Conservation (phyloP, 208 protist species). For the Porcisia hertigi region DNA sequence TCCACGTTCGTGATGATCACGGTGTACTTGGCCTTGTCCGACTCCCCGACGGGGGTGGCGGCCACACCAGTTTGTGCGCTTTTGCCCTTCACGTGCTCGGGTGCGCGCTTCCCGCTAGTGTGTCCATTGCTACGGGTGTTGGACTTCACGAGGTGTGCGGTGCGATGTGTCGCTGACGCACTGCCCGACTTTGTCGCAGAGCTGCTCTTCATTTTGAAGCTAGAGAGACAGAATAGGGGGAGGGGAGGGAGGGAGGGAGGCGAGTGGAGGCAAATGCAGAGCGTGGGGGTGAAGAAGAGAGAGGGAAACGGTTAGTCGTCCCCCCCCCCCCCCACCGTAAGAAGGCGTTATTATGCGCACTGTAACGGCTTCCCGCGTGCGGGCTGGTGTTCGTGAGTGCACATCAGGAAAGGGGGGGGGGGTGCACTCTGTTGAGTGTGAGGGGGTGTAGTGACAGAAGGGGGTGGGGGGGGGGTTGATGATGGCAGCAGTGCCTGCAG, state of each 20-base stretch:
- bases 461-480: background rate
- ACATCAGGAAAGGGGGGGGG: too few species aligned
- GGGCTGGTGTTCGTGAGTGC: background rate
- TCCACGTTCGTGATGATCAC: slow-evolving; percentile 88
- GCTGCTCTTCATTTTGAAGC: background rate
- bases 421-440: background rate
- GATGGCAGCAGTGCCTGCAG: background rate
- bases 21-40: slow-evolving; percentile 48
- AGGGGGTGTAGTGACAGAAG: background rate
- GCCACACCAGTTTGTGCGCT: background rate
- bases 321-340: background rate
- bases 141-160: background rate
- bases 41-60: background rate
- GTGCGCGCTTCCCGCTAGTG: background rate
- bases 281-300: too few species aligned
- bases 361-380: background rate
- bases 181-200: background rate
- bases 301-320: too few species aligned
- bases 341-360: background rate
- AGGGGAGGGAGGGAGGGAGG: background rate
- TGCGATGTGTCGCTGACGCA: background rate
- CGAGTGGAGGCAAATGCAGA: too few species aligned
- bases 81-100: background rate
- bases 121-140: background rate
- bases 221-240: background rate